phyloP scores from a whole-genome alignment of 495 filamentous ascomycete genomes.

The Penicillium goetzii region DNA sequence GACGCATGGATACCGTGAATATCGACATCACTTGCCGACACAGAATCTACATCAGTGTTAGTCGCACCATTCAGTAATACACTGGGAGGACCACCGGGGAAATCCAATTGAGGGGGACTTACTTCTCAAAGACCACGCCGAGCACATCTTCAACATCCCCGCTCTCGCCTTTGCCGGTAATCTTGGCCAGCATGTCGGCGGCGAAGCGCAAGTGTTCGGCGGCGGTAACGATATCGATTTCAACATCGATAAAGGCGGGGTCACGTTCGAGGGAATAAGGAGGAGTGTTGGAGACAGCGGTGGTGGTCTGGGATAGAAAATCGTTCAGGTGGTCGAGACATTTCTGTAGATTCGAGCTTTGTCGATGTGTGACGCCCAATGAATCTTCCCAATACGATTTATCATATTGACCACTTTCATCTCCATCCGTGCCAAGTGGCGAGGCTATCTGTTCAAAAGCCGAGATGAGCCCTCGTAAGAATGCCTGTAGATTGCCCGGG shows the following conservation, averaged over 20 bases:
- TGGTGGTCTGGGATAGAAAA: conserved; percentile 58
- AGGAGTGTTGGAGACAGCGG: conserved; percentile 4
- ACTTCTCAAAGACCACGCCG: conserved; percentile 98
- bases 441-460: conserved; percentile 77
- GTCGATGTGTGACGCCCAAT: conserved; percentile 86
- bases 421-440: conserved; percentile 47
- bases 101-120: conserved; percentile 29
- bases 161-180: conserved; percentile 82
- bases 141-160: conserved; percentile 97
- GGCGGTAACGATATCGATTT: conserved; percentile 85
- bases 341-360: conserved; percentile 75
- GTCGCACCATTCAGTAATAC: conserved; percentile 11
- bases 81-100: neutral
- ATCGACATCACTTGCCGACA: conserved; percentile 63
- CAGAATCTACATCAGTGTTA: conserved; percentile 58
- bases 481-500: conserved; percentile 67
- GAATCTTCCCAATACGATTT: conserved; percentile 75
- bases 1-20: neutral
- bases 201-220: conserved; percentile 87
- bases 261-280: neutral
- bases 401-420: conserved; percentile 45
- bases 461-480: conserved; percentile 66
- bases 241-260: conserved; percentile 36
- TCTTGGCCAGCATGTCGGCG: conserved; percentile 76
- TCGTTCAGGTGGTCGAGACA: conserved; percentile 70